Percentiles rank a stretch among this genome's conserved stretches.
These are phyloP conservation scores for Trypanosoma avium DNA, from an alignment of 208 protist genomes.

Conservation along the genomic window DNA sequence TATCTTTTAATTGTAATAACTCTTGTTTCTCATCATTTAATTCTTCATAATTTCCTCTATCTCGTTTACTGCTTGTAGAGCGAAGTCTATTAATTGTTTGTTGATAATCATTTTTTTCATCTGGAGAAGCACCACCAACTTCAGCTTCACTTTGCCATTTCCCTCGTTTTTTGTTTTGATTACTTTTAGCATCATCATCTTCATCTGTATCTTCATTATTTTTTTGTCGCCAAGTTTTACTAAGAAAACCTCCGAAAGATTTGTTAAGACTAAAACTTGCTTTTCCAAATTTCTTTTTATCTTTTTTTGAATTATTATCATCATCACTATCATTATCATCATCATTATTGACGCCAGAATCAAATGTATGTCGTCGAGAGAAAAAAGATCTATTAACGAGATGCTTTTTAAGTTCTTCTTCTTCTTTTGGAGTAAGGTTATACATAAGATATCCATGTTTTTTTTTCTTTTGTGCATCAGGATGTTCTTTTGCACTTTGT, in stretches of 20 bases:
- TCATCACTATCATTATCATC: conserved; percentile 17
- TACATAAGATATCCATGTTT: conserved; percentile 82
- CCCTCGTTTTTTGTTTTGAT: no score
- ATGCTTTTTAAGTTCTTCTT: conserved; percentile 58
- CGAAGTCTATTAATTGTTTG: no score
- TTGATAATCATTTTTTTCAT: no score
- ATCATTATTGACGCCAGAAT: neutral
- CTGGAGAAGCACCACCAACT: no score
- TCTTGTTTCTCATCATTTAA: no score
- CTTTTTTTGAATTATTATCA: conserved; percentile 22
- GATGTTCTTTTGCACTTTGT: neutral
- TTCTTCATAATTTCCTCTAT: no score
- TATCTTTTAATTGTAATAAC: no score
- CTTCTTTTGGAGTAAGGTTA: conserved; percentile 74
- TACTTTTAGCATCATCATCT: neutral
- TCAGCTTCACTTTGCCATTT: no score
- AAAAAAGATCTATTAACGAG: conserved; percentile 27
- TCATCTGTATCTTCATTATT: neutral
- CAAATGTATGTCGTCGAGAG: neutral
- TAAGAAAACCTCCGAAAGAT: conserved; percentile 6
- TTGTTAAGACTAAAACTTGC: neutral
- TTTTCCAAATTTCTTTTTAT: neutral
- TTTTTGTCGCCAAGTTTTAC: neutral
- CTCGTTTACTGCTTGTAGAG: no score
- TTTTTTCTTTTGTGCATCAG: conserved; percentile 38